Evolutionary conservation across 345 rosid species (phyloP).

Genomic region (Heritiera fomes): DNA sequence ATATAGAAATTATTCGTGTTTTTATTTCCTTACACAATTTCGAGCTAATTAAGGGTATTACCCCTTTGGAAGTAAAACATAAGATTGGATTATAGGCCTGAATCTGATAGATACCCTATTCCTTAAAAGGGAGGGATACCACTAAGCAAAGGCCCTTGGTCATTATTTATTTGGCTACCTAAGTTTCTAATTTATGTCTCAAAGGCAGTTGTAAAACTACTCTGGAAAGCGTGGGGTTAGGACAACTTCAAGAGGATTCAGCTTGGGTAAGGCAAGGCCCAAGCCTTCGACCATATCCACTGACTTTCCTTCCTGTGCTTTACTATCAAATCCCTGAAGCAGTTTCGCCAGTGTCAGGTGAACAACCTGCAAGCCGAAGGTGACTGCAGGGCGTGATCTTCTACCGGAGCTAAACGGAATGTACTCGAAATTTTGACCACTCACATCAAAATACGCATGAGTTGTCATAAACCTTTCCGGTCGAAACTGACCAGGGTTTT

Average conservation of each 20-base stretch:
- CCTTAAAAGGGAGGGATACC: too few relatives aligned
- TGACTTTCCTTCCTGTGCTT: neutral
- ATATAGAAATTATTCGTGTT: too few relatives aligned
- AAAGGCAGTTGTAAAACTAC: conserved; percentile 26
- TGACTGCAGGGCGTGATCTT: conserved; percentile 58
- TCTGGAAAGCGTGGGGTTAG: conserved; percentile 41
- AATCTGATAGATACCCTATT: too few relatives aligned
- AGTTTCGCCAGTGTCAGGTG: conserved; percentile 47
- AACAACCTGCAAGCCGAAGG: conserved; percentile 42
- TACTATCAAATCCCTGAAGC: conserved; percentile 49
- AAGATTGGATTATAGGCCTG: too few relatives aligned
- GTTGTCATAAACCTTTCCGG: conserved; percentile 54
- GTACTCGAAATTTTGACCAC: conserved; percentile 31
- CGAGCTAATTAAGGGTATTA: too few relatives aligned
- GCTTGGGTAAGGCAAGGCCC: conserved; percentile 48
- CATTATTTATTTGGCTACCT: too few relatives aligned
- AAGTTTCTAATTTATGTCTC: neutral
- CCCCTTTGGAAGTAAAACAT: too few relatives aligned
- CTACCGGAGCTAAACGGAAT: conserved; percentile 55
- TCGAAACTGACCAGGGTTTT: conserved; percentile 34
- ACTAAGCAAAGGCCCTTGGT: too few relatives aligned
- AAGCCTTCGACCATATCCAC: conserved; percentile 54
- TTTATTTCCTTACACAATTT: too few relatives aligned
- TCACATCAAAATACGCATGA: conserved; percentile 12
- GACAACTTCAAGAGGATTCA: conserved; percentile 40